phyloP scores from a whole-genome alignment of 1,284 basidiomycete genomes.

The Malassezia brasiliensis region DNA sequence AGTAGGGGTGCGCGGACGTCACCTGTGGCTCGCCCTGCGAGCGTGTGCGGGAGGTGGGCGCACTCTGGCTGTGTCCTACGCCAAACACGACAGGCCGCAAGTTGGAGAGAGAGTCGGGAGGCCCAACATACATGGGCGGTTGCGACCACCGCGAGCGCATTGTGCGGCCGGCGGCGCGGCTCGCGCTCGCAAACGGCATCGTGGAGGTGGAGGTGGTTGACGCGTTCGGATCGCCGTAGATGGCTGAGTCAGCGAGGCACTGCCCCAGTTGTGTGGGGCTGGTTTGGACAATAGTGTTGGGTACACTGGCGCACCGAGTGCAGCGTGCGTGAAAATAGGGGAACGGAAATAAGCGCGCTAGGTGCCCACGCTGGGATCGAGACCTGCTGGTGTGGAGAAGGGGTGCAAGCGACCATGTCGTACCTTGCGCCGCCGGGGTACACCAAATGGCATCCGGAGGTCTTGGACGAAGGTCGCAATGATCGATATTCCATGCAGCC shows the following conservation, averaged over 20 bases:
- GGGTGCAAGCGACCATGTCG: not conserved
- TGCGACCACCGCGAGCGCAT: not conserved
- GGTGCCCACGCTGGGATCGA: too few species aligned
- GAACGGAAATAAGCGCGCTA: too few species aligned
- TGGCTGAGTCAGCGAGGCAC: too few species aligned
- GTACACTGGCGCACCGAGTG: too few species aligned
- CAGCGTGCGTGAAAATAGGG: too few species aligned
- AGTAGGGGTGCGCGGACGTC: slow-evolving; percentile 32
- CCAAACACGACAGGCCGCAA: slow-evolving; percentile 41
- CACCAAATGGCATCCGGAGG: not conserved
- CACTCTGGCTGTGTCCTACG: not conserved
- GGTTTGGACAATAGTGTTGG: too few species aligned
- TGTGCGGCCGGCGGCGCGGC: not conserved
- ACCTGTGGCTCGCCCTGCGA: not conserved
- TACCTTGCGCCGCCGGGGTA: not conserved
- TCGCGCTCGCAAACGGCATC: not conserved
- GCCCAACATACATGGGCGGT: slow-evolving; percentile 24
- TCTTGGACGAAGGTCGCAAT: not conserved
- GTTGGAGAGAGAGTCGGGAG: slow-evolving; percentile 37
- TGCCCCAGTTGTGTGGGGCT: too few species aligned
- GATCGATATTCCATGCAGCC: not conserved
- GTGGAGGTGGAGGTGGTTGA: too few species aligned
- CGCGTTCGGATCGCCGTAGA: too few species aligned
- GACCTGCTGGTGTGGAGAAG: too few species aligned
- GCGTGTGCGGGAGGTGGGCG: not conserved